A percentile compares a stretch with the other conserved stretches of the same genome.
Conservation (phyloP, 176 grass and related monocot genomes). For the Aegilops tauschii region DNA sequence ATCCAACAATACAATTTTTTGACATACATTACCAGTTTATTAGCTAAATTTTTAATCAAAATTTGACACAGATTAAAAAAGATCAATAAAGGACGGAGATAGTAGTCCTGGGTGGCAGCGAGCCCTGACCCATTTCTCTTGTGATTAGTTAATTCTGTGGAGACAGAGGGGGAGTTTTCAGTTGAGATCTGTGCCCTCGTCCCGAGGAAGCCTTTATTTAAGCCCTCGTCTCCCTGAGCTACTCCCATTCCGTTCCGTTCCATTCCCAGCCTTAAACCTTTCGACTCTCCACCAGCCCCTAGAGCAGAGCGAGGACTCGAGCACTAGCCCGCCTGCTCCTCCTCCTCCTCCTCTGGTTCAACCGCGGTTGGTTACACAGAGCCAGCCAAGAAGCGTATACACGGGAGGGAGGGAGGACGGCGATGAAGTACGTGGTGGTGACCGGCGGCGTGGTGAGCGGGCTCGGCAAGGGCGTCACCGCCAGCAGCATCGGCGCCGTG, state of each 20-base stretch:
- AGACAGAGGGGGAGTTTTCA: neutral
- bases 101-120: too few relatives aligned
- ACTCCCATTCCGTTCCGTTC: neutral
- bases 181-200: neutral
- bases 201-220: conserved; percentile 25
- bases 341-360: too few relatives aligned
- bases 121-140: neutral
- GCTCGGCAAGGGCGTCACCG: conserved; percentile 93
- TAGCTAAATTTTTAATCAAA: too few relatives aligned
- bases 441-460: conserved; percentile 93
- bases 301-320: neutral
- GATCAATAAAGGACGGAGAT: too few relatives aligned
- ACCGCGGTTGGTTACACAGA: neutral
- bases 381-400: neutral
- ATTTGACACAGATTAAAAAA: too few relatives aligned
- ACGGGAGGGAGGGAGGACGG: neutral
- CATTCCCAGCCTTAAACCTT: neutral
- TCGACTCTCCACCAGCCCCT: neutral
- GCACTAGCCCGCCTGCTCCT: neutral
- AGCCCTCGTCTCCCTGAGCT: neutral
- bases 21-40: too few relatives aligned
- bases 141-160: neutral
- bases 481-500: conserved; percentile 90
- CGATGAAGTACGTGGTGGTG: conserved; percentile 98
- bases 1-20: too few relatives aligned